phyloP scores from a whole-genome alignment of 495 filamentous ascomycete species.

The Neurospora pannonica region DNA sequence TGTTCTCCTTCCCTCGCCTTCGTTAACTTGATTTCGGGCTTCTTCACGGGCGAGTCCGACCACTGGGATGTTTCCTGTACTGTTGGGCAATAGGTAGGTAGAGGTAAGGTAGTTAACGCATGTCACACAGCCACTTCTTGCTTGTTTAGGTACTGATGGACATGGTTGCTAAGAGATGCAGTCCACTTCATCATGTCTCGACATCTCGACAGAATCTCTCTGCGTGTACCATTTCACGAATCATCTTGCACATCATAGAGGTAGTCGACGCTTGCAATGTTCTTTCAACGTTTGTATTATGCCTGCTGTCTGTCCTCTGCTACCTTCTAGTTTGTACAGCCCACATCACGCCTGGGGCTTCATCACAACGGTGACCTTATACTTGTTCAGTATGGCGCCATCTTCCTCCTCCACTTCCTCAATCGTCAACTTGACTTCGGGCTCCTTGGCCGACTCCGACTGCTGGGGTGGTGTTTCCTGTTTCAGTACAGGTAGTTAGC shows the following conservation, averaged over 20 bases:
- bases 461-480: not conserved
- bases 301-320: no score
- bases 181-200: not conserved
- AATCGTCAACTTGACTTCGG: not conserved
- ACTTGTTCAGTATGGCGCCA: not conserved
- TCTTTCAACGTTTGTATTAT: not conserved
- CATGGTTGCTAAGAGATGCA: not conserved
- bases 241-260: not conserved
- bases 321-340: not conserved
- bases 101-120: not conserved
- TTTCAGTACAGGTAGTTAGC: not conserved
- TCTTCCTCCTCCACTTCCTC: not conserved
- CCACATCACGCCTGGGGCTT: not conserved
- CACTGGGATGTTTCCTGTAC: not conserved
- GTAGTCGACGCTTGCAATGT: not conserved
- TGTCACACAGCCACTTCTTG: not conserved
- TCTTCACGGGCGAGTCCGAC: not conserved
- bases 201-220: not conserved
- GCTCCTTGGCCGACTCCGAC: not conserved
- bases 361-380: not conserved
- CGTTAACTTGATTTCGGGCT: not conserved
- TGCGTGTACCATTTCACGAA: not conserved
- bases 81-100: not conserved
- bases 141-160: not conserved
- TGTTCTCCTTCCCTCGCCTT: not conserved